Conservation (phyloP, 2,329 filamentous ascomycete genomes). For the Bipolaris zeicola region DNA sequence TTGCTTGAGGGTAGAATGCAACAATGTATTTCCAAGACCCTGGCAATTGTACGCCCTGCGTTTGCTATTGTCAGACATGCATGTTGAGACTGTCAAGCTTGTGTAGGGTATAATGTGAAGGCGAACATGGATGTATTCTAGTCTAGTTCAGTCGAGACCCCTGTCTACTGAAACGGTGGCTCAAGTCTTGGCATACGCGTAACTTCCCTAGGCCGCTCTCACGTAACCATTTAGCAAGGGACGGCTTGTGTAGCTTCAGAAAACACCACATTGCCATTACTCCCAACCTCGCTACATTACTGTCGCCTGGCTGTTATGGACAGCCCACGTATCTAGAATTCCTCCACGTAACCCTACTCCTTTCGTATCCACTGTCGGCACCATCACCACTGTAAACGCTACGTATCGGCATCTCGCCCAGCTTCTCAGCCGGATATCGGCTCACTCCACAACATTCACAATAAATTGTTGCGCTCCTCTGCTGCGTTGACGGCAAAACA, state of each 20-base stretch:
- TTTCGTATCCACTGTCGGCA: slow-evolving; percentile 6
- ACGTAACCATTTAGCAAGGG: slow-evolving; percentile 28
- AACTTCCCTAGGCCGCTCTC: slow-evolving; percentile 18
- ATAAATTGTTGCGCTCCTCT: slow-evolving; percentile 6
- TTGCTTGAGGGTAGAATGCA: slow-evolving; percentile 14
- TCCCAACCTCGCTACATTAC: slow-evolving; percentile 3
- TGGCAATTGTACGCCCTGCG: neutral
- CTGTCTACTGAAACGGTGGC: slow-evolving; percentile 11
- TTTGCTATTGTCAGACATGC: neutral
- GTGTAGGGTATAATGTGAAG: neutral
- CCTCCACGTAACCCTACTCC: neutral
- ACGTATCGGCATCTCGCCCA: slow-evolving; percentile 21
- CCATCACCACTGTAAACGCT: slow-evolving; percentile 14
- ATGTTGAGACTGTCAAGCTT: neutral
- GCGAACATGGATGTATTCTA: neutral
- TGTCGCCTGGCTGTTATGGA: slow-evolving; percentile 2
- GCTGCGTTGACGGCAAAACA: slow-evolving; percentile 4
- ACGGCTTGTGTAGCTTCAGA: slow-evolving; percentile 31
- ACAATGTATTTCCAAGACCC: slow-evolving; percentile 8
- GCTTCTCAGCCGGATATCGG: slow-evolving; percentile 3
- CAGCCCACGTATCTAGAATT: slow-evolving; percentile 1
- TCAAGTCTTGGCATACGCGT: slow-evolving; percentile 28
- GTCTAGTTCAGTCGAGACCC: slow-evolving; percentile 1
- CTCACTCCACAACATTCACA: slow-evolving; percentile 6
- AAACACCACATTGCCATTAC: slow-evolving; percentile 27